phyloP scores from a whole-genome alignment of 1,284 basidiomycete species.

The Chiua sp. region DNA sequence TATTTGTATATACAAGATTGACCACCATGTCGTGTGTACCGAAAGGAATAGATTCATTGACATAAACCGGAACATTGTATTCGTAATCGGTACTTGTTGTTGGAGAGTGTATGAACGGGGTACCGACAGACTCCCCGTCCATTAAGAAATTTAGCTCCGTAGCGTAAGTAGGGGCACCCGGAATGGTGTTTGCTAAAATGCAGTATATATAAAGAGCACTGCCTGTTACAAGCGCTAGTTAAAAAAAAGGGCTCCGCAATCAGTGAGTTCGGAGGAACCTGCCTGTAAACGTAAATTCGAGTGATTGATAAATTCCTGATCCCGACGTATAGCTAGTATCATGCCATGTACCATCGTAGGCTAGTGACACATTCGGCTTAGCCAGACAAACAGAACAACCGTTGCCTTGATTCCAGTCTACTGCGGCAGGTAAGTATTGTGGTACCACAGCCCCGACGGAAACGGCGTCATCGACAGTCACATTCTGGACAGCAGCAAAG shows the following conservation, averaged over 20 bases:
- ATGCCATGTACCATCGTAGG: constrained; percentile 24
- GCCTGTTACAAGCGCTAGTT: neutral
- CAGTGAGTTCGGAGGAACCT: neutral
- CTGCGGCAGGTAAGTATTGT: neutral
- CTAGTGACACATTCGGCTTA: constrained; percentile 2
- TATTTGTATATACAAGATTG: neutral
- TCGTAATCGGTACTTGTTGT: neutral
- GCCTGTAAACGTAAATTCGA: constrained; percentile 22
- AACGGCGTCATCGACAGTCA: constrained; percentile 26
- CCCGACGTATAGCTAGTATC: constrained; percentile 1
- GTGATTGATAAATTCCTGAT: neutral
- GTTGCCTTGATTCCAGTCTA: constrained; percentile 1
- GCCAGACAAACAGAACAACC: neutral
- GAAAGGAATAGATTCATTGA: constrained; percentile 1
- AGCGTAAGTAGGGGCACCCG: neutral
- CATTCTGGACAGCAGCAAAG: constrained; percentile 16
- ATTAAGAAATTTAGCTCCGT: constrained; percentile 15
- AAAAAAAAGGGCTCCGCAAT: neutral
- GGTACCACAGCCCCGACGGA: neutral
- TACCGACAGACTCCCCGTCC: neutral
- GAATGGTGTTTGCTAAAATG: constrained; percentile 13
- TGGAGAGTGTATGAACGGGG: neutral
- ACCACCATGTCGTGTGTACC: constrained; percentile 12
- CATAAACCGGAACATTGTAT: constrained; percentile 19
- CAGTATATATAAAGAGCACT: constrained; percentile 24